Base-by-base conservation (phyloP, 257 asterid genomes). In the Solanum acaule region DNA sequence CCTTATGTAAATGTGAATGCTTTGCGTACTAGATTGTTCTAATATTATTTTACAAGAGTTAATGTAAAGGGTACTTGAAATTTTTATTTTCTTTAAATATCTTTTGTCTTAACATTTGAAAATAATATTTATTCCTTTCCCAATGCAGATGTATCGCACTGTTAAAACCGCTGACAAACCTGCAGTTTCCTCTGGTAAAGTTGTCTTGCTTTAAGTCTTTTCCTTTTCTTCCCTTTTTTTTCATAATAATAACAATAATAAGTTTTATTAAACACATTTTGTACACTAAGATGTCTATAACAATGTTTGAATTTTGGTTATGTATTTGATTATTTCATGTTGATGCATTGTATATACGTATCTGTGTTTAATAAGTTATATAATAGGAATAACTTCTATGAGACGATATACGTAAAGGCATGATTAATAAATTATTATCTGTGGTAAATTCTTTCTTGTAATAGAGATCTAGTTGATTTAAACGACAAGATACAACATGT, bases 111-210 rank as follows among this genome's bases (percentile, higher is more conserved):
- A 8, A 15, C 16, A 79, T 88, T 79, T 87, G 86, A 46, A 49
- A 75, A 78, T 27, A 44, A 16, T 44, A 73, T 34, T 18, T 22
- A 49, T 85, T 35, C 70, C 67, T 73, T 89, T 89, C 90, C 89
- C 91, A 88, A 89, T 92, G 98, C 97, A 96, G 99, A 96, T 96
- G 99, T 96, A 96, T 92, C 90, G 99, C 87, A 96, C 99, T 86
- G 98, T 95, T 91, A 96, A 96, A 89, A 95, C 99, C 44, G 95
- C 99, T 88, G 99, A 95, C 95, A 95, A 93, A 86, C 96, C 98
- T 56, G 98, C 99, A 78, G 98, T 93, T 91, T 96, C 99, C 89
- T 95, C 99, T 92, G 99, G 99, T 96, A 93, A n/a, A 90, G 85
- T 86, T 89, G 84, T 88, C 84, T 88, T 91, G 90, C 86, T 87